A percentile compares a stretch with the other conserved stretches of the same genome.
Evolutionary conservation across 2,329 filamentous ascomycete species (phyloP).

Genomic region (Coniochaeta sp.): DNA sequence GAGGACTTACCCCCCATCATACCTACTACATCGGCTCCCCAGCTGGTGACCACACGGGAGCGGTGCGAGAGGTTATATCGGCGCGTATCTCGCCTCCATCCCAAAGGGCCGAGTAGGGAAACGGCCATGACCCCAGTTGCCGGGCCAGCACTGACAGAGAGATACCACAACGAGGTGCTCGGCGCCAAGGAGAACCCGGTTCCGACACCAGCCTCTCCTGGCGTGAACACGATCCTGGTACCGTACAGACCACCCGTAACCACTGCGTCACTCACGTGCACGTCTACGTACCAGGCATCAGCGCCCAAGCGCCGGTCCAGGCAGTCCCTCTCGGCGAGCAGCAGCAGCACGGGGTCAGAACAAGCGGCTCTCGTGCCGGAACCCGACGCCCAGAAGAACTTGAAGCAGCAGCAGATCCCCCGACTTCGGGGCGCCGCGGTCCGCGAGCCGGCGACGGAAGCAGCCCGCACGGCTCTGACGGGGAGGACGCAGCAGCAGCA

Average conservation of each 20-base stretch:
- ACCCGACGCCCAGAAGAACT: background rate
- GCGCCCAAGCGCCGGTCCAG: background rate
- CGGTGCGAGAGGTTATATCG: slow-evolving; percentile 4
- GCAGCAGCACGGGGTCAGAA: background rate
- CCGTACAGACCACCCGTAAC: background rate
- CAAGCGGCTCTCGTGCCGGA: background rate
- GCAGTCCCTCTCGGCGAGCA: background rate
- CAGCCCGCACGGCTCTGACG: background rate
- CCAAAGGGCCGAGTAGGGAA: background rate
- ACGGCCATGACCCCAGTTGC: slow-evolving; percentile 1
- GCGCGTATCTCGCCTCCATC: background rate
- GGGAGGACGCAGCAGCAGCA: no score
- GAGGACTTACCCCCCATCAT: background rate
- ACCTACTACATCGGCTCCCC: slow-evolving; percentile 5
- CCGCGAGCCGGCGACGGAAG: background rate
- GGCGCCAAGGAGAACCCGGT: background rate
- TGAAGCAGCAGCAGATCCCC: background rate
- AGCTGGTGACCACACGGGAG: slow-evolving; percentile 9
- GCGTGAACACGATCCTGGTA: background rate
- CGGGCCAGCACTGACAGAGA: slow-evolving; percentile 1
- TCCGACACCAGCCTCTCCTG: slow-evolving; percentile 4
- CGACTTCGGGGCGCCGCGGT: no score
- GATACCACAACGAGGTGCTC: background rate
- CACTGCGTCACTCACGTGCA: slow-evolving; percentile 18
- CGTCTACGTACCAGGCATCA: slow-evolving; percentile 18